Evolutionary conservation across 1,284 basidiomycete genomes (phyloP).

Genomic region (Sporisorium sorghi): DNA sequence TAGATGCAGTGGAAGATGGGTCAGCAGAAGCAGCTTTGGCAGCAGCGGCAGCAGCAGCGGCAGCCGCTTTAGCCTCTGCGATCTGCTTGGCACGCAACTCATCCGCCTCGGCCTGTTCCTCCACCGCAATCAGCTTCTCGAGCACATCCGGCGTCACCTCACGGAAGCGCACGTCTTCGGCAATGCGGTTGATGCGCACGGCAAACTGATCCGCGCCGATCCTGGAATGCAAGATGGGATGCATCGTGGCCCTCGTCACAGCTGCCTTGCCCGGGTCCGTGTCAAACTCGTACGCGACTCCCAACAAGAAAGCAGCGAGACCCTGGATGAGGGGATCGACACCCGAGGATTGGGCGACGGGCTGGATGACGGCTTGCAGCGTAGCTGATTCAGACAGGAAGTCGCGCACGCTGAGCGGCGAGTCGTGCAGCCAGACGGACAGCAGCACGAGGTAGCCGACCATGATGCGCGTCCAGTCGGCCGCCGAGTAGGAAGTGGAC

Average conservation of each 20-base stretch:
- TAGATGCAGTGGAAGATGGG: conserved; percentile 8
- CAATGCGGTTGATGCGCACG: conserved; percentile 84
- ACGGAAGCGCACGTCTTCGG: conserved; percentile 92
- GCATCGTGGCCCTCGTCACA: conserved; percentile 59
- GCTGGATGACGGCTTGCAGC: conserved; percentile 82
- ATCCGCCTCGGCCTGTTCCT: conserved; percentile 46
- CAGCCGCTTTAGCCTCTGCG: conserved; percentile 36
- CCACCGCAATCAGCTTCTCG: conserved; percentile 43
- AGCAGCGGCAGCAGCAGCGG: conserved; percentile 30
- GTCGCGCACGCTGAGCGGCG: conserved; percentile 84
- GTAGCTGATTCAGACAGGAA: conserved; percentile 89
- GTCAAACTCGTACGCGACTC: conserved; percentile 79
- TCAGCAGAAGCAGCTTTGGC: conserved; percentile 21
- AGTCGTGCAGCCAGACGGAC: conserved; percentile 96
- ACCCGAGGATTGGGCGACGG: conserved; percentile 88
- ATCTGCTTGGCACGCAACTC: conserved; percentile 60
- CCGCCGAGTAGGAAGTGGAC: conserved; percentile 41
- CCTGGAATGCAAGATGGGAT: conserved; percentile 82
- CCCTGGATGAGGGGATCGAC: conserved; percentile 88
- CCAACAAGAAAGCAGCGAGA: conserved; percentile 89
- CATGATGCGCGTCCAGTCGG: conserved; percentile 84
- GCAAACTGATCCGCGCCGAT: conserved; percentile 87
- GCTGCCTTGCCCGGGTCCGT: conserved; percentile 50
- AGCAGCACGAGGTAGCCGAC: conserved; percentile 86
- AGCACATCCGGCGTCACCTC: conserved; percentile 83